A percentile compares a stretch with the other conserved stretches of the same genome.
Evolutionary conservation across 2,329 filamentous ascomycete genomes (phyloP).

Genomic region (Volutella citrinella): DNA sequence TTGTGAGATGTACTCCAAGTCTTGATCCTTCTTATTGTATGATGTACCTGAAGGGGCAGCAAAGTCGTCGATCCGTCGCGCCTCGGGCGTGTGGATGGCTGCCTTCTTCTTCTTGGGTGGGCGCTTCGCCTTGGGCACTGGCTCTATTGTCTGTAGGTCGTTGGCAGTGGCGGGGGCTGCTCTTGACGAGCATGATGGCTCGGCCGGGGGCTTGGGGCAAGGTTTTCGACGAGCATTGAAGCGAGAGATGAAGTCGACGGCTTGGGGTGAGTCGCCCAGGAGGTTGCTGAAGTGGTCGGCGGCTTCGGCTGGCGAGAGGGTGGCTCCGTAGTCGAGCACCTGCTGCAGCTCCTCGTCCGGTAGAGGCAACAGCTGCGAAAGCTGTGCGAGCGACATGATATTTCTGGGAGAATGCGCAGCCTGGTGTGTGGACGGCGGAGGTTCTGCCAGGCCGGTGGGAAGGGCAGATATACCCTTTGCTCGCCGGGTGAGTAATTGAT

Average conservation of each 20-base stretch:
- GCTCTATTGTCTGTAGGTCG: conserved; percentile 29
- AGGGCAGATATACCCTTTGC: too few relatives aligned
- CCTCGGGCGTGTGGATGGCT: conserved; percentile 60
- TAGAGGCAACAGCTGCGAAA: conserved; percentile 77
- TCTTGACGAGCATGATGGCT: conserved; percentile 18
- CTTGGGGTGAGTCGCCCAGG: conserved; percentile 78
- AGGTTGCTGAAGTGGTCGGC: conserved; percentile 85
- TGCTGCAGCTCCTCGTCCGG: conserved; percentile 83
- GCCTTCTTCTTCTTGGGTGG: conserved; percentile 56
- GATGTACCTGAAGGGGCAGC: conserved; percentile 63
- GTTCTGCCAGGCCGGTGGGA: too few relatives aligned
- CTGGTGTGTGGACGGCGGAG: too few relatives aligned
- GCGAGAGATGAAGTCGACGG: conserved; percentile 72
- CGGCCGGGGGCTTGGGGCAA: conserved; percentile 28
- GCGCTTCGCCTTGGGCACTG: conserved; percentile 48
- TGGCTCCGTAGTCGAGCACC: conserved; percentile 76
- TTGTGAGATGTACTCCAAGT: conserved; percentile 70
- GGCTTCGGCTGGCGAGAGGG: conserved; percentile 72
- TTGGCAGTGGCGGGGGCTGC: conserved; percentile 16
- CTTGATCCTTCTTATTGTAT: conserved; percentile 70
- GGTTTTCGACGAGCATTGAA: conserved; percentile 68
- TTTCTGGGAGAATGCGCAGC: too few relatives aligned
- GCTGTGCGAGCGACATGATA: conserved; percentile 59
- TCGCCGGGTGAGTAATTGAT: too few relatives aligned
- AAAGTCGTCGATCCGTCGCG: conserved; percentile 58